Base-by-base conservation (phyloP, 495 filamentous ascomycete genomes). In the Aspergillus steynii region DNA sequence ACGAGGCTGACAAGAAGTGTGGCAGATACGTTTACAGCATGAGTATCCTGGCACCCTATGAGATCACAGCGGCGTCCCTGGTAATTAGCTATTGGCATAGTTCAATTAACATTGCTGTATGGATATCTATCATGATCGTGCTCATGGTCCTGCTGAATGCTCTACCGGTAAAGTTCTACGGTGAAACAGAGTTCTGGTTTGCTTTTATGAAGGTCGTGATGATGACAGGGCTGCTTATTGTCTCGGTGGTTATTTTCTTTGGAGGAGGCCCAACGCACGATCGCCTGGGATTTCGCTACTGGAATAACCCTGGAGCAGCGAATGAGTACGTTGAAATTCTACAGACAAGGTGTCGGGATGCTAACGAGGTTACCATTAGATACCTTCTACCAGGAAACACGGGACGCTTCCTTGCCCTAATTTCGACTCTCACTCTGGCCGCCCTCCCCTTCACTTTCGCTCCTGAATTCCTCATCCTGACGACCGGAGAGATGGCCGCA, bases 141-240 rank as follows among this genome's bases (percentile, higher is more conserved):
- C 65, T 90, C 28, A 85, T 92, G 61, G 76, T 88, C 2, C 71
- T 70, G 49, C 64, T 87, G 53, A 91, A 93, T 71, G 82, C 87
- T 60, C 78, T 91, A 29, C 83, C 88, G 2, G 84, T 92, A 14
- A 65, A 74, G 6, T 79, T 84, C 25, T 92, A 88, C 68, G 89
- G 88, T 27, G 87, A 91, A 70, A 79, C 89, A 26, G 88, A 91
- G 64, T 90, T 91, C 74, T 83, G 82, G 69, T 87, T 91, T 65
- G 85, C 86, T 12, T 82, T 80, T 1, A 75, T 90, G 70, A 91
- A 92, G 67, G 85, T 91, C 58, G 70, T 91, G 65, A 87, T 86
- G 45, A 85, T 90, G 59, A 60, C 88, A 45, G 88, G 88, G 48
- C 80, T 87, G 67, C 71, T 87, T 60, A 76, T 88, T 53, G 79